Base-by-base conservation (phyloP, 176 grass and related monocot species). In the Ananas comosus region DNA sequence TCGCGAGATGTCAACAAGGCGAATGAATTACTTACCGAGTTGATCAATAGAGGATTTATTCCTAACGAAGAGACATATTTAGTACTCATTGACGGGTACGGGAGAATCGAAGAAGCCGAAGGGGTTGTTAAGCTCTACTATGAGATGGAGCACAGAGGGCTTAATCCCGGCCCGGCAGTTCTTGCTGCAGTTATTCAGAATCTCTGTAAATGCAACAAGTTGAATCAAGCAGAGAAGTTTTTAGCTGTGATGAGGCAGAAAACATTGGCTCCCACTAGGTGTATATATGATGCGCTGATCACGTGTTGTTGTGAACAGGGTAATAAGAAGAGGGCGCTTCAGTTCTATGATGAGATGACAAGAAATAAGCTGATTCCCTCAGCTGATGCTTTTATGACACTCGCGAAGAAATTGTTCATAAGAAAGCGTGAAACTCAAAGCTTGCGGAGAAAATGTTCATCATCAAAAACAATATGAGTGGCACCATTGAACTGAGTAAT, bases 171-270 rank as follows among this genome's bases (percentile, higher is more conserved):
- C 69, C 8, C 48, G 11, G 72, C 70, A 13, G 53, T 65, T 25
- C 83, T 87, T 67, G 53, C 66, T 51, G 77, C 65, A 59, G 48
- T 97, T 28, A 71, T 97, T 59, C 79, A 63, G 47, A 70, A 58
- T 25, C 77, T 97, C n/a, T 97, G 93, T 51, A 22, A 10, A 3
- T 87, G 89, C 70, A 88, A 86, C 42, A 79, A 79, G 64, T 56
- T 80, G 63, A 87, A 70, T 54, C 79, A 97, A 81, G 93, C 81
- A 70, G 86, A 92, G 9, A 97, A 92, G 56, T 75, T 92, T 48
- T 28, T 97, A 48, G 51, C 13, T 1, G 51, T 80, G 56, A 56
- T 87, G 71, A 64, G 83, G 65, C 81, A 51, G 73, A 92, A 91
- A 73, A 51, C 5, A 25, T 56, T 72, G 25, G 58, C 21, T 64